Percentiles rank a stretch among this genome's conserved stretches.
phyloP scores from a whole-genome alignment of 2,329 filamentous ascomycete genomes.

The Fusarium metavorans region DNA sequence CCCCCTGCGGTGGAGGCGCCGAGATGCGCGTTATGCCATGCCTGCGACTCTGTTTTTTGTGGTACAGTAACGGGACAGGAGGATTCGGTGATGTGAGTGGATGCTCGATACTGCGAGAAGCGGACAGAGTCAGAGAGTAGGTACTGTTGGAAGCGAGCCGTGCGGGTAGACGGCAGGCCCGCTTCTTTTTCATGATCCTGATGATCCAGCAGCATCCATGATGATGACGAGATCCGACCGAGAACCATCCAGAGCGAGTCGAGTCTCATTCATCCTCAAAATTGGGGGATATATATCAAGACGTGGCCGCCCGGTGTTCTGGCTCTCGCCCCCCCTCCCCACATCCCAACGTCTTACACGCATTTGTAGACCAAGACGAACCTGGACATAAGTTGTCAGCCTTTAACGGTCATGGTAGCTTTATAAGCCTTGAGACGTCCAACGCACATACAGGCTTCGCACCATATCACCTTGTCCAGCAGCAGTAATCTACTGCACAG shows the following conservation, averaged over 20 bases:
- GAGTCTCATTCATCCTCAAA: not conserved
- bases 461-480: not conserved
- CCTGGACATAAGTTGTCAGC: conserved; percentile 9
- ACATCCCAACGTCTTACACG: conserved; percentile 27
- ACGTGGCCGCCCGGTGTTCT: not conserved
- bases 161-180: conserved; percentile 18
- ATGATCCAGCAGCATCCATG: conserved; percentile 26
- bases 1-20: conserved; percentile 1
- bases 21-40: conserved; percentile 4
- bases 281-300: conserved; percentile 4
- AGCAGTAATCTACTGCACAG: not conserved
- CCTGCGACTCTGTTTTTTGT: conserved; percentile 25
- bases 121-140: not conserved
- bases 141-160: not conserved
- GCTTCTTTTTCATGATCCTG: not conserved
- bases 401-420: not conserved
- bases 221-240: conserved; percentile 20
- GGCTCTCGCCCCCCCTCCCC: conserved; percentile 5
- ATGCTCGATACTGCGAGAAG: conserved; percentile 15
- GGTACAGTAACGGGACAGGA: conserved; percentile 6
- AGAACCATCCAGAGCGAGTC: not conserved
- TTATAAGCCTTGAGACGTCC: conserved; percentile 15
- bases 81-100: conserved; percentile 23
- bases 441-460: not conserved
- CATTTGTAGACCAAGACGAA: conserved; percentile 9